Evolutionary conservation across 208 protist species (phyloP), one percentile per base, ranked within the genome.

Genomic region (Leishmania martiniquensis): DNA sequence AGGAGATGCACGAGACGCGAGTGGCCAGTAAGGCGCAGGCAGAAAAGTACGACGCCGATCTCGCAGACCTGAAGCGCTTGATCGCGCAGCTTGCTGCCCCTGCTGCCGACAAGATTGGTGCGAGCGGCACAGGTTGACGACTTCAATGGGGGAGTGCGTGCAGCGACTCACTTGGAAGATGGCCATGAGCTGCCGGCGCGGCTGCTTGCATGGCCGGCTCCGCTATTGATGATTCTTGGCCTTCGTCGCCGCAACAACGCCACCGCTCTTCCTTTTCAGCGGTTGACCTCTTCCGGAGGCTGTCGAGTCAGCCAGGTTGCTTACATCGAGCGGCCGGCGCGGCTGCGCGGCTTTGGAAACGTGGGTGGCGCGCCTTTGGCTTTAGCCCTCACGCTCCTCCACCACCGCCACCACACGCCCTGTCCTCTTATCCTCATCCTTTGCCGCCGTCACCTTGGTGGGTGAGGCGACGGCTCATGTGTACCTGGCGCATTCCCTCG

Each of bases 11-110:
- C 2, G 71, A 82, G 54, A 54, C 85, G 44, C 87, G 83, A 37
- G 77, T 83, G 54, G 51, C 55, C 29, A 85, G 74, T 69, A 81
- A 85, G 25, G 42, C 59, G 20, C 78, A 87, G 68, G 76, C 85
- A 34, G 79, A 59, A 29, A 51, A 83, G 47, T 84, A 87, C 44
- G 70, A 85, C 29, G 75, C 77, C 37, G 83, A 88, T 49, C 82
- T 94, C 25, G 82, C 85, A 44, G 84, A 86, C 32, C 72, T 94
- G 49, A 85, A 86, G 68, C 42, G 34, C 7, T 52, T 76, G 20
- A 73, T 83, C 37, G 68, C 66, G 29, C 57, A 42, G 66, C 60
- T 78, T 25, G 60, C 78, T 32, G 42, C 32, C 6, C 72, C 37
- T 32, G 44, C 62, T n/a, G 52, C 78, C 22, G 32, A 42, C 47